Percentiles rank a stretch among this genome's conserved stretches.
Conservation (phyloP, 75 land plant species). For the Picea sitchensis region DNA sequence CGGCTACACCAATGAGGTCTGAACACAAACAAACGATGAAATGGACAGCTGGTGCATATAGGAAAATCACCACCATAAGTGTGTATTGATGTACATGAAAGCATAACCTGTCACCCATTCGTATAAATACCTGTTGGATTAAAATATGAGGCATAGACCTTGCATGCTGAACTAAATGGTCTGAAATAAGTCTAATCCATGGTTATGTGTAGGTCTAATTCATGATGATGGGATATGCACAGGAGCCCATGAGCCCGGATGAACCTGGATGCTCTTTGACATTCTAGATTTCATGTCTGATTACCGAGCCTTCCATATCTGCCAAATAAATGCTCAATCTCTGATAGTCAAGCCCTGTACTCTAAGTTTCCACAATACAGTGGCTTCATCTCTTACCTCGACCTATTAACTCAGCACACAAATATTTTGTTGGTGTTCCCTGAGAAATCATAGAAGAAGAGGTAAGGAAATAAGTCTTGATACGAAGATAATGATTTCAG, state of each 20-base stretch:
- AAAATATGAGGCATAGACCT: slow-evolving; percentile 49
- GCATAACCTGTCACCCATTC: not conserved
- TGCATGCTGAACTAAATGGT: slow-evolving; percentile 31
- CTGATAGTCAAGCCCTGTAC: slow-evolving; percentile 76
- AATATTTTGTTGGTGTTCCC: no score
- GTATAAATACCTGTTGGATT: not conserved
- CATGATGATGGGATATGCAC: slow-evolving; percentile 33
- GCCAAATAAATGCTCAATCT: slow-evolving; percentile 71
- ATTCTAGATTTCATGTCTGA: slow-evolving; percentile 89
- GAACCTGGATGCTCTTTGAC: slow-evolving; percentile 24
- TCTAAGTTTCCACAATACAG: slow-evolving; percentile 89
- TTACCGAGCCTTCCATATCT: slow-evolving; percentile 79
- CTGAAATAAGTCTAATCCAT: slow-evolving; percentile 47
- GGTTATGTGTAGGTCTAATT: slow-evolving; percentile 33
- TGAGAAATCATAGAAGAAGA: no score
- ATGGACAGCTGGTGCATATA: no score
- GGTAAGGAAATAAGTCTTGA: no score
- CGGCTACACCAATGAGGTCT: no score
- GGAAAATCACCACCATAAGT: no score
- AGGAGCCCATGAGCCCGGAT: slow-evolving; percentile 25
- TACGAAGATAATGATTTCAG: no score
- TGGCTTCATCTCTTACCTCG: slow-evolving; percentile 36
- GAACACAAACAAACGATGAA: no score
- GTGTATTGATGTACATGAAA: no score
- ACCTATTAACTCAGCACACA: no score